Evolutionary conservation across 208 protist genomes (phyloP).

Genomic region (Leishmania tropica): DNA sequence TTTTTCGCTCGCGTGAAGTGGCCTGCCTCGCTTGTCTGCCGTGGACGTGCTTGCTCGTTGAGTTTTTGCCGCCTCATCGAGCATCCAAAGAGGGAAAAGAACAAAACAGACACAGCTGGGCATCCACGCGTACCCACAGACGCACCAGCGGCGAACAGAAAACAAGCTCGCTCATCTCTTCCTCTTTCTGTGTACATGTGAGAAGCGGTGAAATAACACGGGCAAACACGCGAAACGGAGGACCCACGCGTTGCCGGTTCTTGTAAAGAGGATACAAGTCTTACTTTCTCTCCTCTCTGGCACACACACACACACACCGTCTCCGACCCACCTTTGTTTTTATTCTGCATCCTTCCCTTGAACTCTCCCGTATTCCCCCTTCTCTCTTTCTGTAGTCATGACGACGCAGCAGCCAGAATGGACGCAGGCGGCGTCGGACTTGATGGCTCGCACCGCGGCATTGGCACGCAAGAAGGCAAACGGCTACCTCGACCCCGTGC

Average conservation of each 20-base stretch:
- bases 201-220: background rate
- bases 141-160: background rate
- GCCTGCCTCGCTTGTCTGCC: too few relatives aligned
- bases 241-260: background rate
- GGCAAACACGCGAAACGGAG: background rate
- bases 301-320: background rate
- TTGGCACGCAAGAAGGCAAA: slow-evolving; percentile 59
- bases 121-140: background rate
- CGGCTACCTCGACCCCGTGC: slow-evolving; percentile 68
- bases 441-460: slow-evolving; percentile 48
- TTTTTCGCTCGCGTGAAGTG: too few relatives aligned
- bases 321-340: background rate
- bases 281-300: too few relatives aligned
- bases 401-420: slow-evolving; percentile 47
- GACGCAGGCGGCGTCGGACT: slow-evolving; percentile 59
- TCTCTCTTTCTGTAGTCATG: slow-evolving; percentile 17
- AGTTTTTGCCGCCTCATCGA: too few relatives aligned
- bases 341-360: background rate
- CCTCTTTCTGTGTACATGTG: background rate
- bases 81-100: too few relatives aligned
- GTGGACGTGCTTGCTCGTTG: too few relatives aligned
- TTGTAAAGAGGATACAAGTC: background rate
- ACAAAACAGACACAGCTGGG: too few relatives aligned
- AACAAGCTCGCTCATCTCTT: background rate
- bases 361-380: background rate